Percentiles rank a stretch among this genome's conserved stretches.
These are phyloP conservation scores for Hydrangea macrophylla DNA, from an alignment of 148 eudicot species.

Conservation along the genomic window DNA sequence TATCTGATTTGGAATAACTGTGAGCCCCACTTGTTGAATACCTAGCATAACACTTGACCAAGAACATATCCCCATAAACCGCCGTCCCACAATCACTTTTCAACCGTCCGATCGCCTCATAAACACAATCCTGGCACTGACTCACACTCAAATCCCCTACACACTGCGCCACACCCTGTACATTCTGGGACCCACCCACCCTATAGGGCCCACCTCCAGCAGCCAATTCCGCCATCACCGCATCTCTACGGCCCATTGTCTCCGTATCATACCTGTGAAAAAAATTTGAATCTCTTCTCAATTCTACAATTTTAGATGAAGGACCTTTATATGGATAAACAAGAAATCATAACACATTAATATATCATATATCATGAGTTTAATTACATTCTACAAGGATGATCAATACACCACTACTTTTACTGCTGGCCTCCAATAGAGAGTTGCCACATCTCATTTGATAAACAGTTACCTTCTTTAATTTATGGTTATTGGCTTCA, in stretches of 20 bases:
- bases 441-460: too few species aligned
- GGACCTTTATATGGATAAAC: too few species aligned
- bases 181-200: slow-evolving; percentile 44
- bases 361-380: too few species aligned
- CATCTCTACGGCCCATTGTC: slow-evolving; percentile 30
- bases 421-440: too few species aligned
- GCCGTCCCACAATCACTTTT: slow-evolving; percentile 41
- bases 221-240: slow-evolving; percentile 27
- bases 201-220: slow-evolving; percentile 28
- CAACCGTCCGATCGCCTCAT: slow-evolving; percentile 35
- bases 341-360: too few species aligned
- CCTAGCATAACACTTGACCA: slow-evolving; percentile 55
- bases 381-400: too few species aligned
- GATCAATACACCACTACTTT: too few species aligned
- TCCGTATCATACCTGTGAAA: slow-evolving; percentile 4
- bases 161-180: slow-evolving; percentile 52
- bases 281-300: too few species aligned
- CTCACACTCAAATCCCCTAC: slow-evolving; percentile 46
- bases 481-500: too few species aligned
- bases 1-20: slow-evolving; percentile 19
- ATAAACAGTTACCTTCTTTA: too few species aligned
- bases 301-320: too few species aligned
- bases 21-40: slow-evolving; percentile 42
- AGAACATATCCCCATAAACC: slow-evolving; percentile 40
- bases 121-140: slow-evolving; percentile 52